phyloP scores from a whole-genome alignment of 1,139 yeast genomes.

The Debaryomycetaceae sp. region DNA sequence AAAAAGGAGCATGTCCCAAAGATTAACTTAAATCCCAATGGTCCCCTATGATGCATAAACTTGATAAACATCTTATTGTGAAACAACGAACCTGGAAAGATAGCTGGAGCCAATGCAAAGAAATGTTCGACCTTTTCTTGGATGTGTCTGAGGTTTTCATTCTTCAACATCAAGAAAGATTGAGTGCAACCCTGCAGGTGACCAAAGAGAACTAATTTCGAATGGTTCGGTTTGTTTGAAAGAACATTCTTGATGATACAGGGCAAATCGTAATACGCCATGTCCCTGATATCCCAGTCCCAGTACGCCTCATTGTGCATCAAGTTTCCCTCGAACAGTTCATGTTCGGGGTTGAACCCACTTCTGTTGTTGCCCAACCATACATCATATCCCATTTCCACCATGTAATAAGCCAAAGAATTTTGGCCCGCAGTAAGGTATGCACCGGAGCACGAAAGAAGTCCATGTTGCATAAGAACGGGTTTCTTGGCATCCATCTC shows the following conservation, averaged over 20 bases:
- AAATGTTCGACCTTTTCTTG: constrained; percentile 60
- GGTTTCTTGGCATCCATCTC: constrained; percentile 46
- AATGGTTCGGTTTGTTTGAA: constrained; percentile 33
- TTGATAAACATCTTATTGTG: constrained; percentile 54
- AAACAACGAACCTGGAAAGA: constrained; percentile 76
- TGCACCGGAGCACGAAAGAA: constrained; percentile 83
- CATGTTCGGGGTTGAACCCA: constrained; percentile 72
- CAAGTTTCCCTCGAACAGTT: constrained; percentile 31
- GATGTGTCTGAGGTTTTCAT: constrained; percentile 23
- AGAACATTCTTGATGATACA: constrained; percentile 64
- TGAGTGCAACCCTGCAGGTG: constrained; percentile 97
- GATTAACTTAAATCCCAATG: constrained; percentile 36
- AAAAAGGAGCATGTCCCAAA: constrained; percentile 64
- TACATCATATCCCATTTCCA: constrained; percentile 72
- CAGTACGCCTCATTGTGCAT: constrained; percentile 54
- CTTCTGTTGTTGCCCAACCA: constrained; percentile 94
- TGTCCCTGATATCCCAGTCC: constrained; percentile 85
- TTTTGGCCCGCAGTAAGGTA: constrained; percentile 74
- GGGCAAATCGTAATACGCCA: constrained; percentile 77
- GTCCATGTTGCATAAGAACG: constrained; percentile 75
- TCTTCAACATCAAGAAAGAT: constrained; percentile 56
- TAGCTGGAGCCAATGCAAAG: constrained; percentile 84
- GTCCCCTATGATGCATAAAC: constrained; percentile 48
- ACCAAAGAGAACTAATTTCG: constrained; percentile 62
- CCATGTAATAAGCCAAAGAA: constrained; percentile 66